Conservation (phyloP, 495 filamentous ascomycete genomes). For the Podospora australis region DNA sequence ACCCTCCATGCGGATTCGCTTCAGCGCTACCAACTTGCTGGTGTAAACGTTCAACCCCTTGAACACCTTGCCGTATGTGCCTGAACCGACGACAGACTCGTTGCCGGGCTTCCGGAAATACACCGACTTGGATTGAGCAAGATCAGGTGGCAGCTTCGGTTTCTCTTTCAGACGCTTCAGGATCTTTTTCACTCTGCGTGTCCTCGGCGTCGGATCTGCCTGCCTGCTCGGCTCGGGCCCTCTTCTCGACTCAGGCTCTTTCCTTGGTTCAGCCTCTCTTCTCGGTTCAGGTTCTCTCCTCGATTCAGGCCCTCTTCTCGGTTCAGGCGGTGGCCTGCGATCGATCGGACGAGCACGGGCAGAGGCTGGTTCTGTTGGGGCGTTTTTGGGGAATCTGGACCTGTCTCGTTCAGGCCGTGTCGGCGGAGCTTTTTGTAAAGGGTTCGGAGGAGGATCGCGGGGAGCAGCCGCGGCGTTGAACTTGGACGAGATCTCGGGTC, state of each 20-base stretch:
- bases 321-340: slow-evolving; percentile 40
- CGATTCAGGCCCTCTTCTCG: too few species aligned
- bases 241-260: too few species aligned
- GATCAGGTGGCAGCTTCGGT: slow-evolving; percentile 62
- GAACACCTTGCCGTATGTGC: slow-evolving; percentile 96
- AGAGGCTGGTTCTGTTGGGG: slow-evolving; percentile 45
- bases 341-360: slow-evolving; percentile 43
- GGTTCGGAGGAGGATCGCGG: slow-evolving; percentile 28
- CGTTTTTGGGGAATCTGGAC: slow-evolving; percentile 41
- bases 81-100: slow-evolving; percentile 88
- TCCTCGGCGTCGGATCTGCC: slow-evolving; percentile 41
- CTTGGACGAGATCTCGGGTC: slow-evolving; percentile 67
- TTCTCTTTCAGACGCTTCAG: slow-evolving; percentile 65
- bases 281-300: too few species aligned
- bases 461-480: slow-evolving; percentile 52
- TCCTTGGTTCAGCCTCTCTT: too few species aligned
- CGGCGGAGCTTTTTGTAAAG: slow-evolving; percentile 17
- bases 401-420: slow-evolving; percentile 38
- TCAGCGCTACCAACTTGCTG: slow-evolving; percentile 81
- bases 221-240: slow-evolving; percentile 18
- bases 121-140: slow-evolving; percentile 72
- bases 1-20: slow-evolving; percentile 83
- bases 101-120: slow-evolving; percentile 90
- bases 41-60: slow-evolving; percentile 97
- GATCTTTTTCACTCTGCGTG: slow-evolving; percentile 57